phyloP scores from a whole-genome alignment of 306 rosid species.

The Corylus avellana region DNA sequence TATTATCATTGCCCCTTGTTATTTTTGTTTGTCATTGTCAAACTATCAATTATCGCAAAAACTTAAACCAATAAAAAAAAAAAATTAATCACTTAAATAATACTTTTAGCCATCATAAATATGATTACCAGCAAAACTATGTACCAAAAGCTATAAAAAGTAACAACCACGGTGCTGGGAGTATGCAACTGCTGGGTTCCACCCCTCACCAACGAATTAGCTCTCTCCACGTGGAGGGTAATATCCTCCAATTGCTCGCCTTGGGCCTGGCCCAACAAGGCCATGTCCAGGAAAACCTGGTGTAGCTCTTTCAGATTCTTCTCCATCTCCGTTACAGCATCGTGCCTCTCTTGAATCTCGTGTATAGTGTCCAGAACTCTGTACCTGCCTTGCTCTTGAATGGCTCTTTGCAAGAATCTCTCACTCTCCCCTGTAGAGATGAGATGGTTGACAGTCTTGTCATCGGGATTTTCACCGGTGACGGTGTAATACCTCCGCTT shows the following conservation, averaged over 20 bases:
- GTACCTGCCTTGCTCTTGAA: constrained; percentile 78
- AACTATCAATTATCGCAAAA: not conserved
- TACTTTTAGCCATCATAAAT: constrained; percentile 1
- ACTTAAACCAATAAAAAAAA: too few relatives aligned
- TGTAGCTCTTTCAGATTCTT: constrained; percentile 77
- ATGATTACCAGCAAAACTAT: constrained; percentile 51
- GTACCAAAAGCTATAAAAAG: constrained; percentile 33
- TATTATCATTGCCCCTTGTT: too few relatives aligned
- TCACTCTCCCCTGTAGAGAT: constrained; percentile 73
- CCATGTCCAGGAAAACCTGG: constrained; percentile 92
- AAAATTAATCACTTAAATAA: too few relatives aligned
- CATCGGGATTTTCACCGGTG: constrained; percentile 95
- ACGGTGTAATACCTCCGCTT: constrained; percentile 89
- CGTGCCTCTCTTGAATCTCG: constrained; percentile 89
- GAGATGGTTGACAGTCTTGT: constrained; percentile 67
- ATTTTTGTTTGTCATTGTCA: not conserved
- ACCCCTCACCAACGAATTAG: constrained; percentile 56
- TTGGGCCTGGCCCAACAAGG: constrained; percentile 71
- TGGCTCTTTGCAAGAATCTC: constrained; percentile 77
- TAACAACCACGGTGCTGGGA: constrained; percentile 60
- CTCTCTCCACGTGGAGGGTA: constrained; percentile 68
- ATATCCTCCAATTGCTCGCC: constrained; percentile 84
- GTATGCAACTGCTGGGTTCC: constrained; percentile 58
- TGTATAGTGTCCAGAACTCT: constrained; percentile 65
- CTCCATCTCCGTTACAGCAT: constrained; percentile 74